These are phyloP conservation scores for Tuber umbilicatum DNA, from an alignment of 495 filamentous ascomycete genomes.

Conservation along the genomic window DNA sequence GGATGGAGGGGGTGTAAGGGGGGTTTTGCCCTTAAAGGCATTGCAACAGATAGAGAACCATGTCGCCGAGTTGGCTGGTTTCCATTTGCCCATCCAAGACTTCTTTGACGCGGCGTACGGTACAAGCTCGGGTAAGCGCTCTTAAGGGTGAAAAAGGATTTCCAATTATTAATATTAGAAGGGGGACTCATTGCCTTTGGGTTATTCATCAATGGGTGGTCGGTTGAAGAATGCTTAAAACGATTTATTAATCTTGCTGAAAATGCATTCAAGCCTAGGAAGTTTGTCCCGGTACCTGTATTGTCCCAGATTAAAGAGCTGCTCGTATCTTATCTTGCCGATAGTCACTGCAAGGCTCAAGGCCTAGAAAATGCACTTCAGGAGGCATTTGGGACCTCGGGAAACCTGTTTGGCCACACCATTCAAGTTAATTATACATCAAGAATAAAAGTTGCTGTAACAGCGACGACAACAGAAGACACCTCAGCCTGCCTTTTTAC, in stretches of 20 bases:
- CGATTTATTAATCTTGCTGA: slow-evolving; percentile 24
- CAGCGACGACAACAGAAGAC: slow-evolving; percentile 28
- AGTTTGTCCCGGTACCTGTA: slow-evolving; percentile 18
- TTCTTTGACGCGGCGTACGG: slow-evolving; percentile 34
- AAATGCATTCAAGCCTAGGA: slow-evolving; percentile 21
- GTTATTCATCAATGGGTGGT: slow-evolving; percentile 33
- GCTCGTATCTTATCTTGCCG: slow-evolving; percentile 22
- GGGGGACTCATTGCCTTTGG: slow-evolving; percentile 24
- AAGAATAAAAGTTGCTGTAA: too few relatives aligned
- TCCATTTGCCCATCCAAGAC: slow-evolving; percentile 29
- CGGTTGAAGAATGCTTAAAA: slow-evolving; percentile 29
- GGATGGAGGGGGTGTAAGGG: slow-evolving; percentile 36
- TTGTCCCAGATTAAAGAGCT: slow-evolving; percentile 22
- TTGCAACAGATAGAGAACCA: slow-evolving; percentile 28
- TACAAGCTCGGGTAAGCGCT: slow-evolving; percentile 33
- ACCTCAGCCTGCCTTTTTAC: slow-evolving; percentile 34
- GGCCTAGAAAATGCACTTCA: slow-evolving; percentile 30
- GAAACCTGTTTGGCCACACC: too few relatives aligned
- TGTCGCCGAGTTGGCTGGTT: slow-evolving; percentile 7
- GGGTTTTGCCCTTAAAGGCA: slow-evolving; percentile 30
- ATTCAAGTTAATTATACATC: too few relatives aligned
- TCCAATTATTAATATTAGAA: slow-evolving; percentile 6
- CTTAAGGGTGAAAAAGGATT: background rate
- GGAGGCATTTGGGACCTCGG: slow-evolving; percentile 25
- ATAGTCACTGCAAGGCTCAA: slow-evolving; percentile 24